Base-by-base conservation (phyloP, 192 early-diverging fungal species). In the Coemansia sp. region DNA sequence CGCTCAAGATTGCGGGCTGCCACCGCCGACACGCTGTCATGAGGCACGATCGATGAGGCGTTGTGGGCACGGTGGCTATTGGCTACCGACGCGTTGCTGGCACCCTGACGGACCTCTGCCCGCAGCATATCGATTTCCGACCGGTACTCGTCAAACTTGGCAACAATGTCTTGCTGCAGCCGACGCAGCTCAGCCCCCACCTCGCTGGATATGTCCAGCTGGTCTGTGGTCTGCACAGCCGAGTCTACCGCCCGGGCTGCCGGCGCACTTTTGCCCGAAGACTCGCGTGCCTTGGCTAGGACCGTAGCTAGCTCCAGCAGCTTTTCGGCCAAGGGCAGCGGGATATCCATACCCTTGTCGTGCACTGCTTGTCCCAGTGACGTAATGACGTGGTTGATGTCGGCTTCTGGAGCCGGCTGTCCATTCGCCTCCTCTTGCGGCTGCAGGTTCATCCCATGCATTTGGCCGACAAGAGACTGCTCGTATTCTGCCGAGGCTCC, bases 81-180 rank as follows among this genome's bases (percentile, higher is more conserved):
- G 5, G 61, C 38, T 42, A 40, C 14, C 13, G 55, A 44, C 18
- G 51, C 20, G 3, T 20, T 50, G 0, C 49, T n/a, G 12, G 68
- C 63, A 6, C 53, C 55, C 23, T 52, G 53, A n/a, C 73, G 61
- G 12, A 76, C 66, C 36, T 76, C 73, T 11, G 54, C 55, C 14
- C 73, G 62, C 41, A 76, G 56, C 63, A 50, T 38, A 33, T 65
- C 63, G 38, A 76, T 53, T 28, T 69, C 73, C 3, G 45, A 43
- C 3, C 63, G 66, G 28, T 53, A 65, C 55, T 65, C 66, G 45
- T 76, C 73, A 35, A 76, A 62, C 15, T 50, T 47, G 1, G 37
- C 36, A 40, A 76, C 41, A 1, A 76, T 55, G 28, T 65, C 62
- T 13, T 42, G 50, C 53, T 70, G 67, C 51, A 76, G 47, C 2